phyloP scores from a whole-genome alignment of 78 protist genomes.

The Dictyostelium citrinum region DNA sequence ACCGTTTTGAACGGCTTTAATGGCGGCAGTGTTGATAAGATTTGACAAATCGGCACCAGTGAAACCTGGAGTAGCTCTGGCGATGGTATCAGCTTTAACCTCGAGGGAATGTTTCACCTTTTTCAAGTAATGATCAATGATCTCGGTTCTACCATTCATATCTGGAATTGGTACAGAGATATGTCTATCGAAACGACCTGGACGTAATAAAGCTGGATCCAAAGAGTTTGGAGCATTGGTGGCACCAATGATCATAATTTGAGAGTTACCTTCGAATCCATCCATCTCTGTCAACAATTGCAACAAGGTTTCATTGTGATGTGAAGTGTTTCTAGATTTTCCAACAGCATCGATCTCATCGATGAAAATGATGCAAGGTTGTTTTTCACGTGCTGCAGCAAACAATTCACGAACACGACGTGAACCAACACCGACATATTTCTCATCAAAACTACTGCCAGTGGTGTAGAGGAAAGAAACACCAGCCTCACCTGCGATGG shows the following conservation, averaged over 20 bases:
- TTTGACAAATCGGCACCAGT: conserved; percentile 94
- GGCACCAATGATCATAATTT: conserved; percentile 95
- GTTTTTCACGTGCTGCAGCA: conserved; percentile 72
- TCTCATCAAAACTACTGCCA: conserved; percentile 94
- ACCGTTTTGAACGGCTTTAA: conserved; percentile 88
- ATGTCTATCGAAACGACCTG: conserved; percentile 97
- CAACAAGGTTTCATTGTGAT: conserved; percentile 88
- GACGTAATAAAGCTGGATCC: conserved; percentile 97
- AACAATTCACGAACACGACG: conserved; percentile 93
- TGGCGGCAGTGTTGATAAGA: conserved; percentile 93
- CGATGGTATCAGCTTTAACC: conserved; percentile 21
- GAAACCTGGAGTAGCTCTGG: conserved; percentile 86
- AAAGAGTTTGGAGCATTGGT: conserved; percentile 93
- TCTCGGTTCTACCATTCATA: conserved; percentile 51
- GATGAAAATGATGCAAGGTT: conserved; percentile 95
- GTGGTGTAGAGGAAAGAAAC: conserved; percentile 91
- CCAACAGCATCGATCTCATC: conserved; percentile 98
- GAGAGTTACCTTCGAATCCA: conserved; percentile 68
- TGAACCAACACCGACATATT: conserved; percentile 98
- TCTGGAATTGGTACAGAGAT: conserved; percentile 95
- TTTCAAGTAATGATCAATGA: conserved; percentile 22
- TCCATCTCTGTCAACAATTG: conserved; percentile 93
- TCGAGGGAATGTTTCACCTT: not conserved
- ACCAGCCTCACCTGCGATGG: conserved; percentile 95
- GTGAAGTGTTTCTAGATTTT: conserved; percentile 51